A percentile compares a stretch with the other conserved stretches of the same genome.
These are phyloP conservation scores for Akanthomyces dipterigenus DNA, from an alignment of 2,329 filamentous ascomycete species.

Conservation along the genomic window DNA sequence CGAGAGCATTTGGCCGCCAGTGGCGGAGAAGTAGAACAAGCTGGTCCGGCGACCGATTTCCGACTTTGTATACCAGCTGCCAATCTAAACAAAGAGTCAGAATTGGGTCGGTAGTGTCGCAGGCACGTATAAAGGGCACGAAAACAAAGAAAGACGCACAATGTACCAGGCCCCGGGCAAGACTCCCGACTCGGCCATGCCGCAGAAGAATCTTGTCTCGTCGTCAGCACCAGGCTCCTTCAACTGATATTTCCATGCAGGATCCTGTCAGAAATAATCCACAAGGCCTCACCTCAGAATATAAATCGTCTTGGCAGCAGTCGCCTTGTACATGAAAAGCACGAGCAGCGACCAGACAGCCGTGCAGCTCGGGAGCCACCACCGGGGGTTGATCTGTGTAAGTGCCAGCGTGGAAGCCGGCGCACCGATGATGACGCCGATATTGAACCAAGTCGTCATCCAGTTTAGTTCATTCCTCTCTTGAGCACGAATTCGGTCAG, in stretches of 20 bases:
- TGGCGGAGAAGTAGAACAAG: constrained; percentile 50
- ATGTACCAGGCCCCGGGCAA: not conserved
- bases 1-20: constrained; percentile 35
- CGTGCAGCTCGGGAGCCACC: constrained; percentile 33
- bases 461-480: constrained; percentile 24
- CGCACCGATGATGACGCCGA: constrained; percentile 39
- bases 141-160: not conserved
- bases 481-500: not conserved
- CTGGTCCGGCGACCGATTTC: constrained; percentile 51
- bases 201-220: not conserved
- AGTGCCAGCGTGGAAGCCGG: constrained; percentile 37
- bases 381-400: constrained; percentile 35
- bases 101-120: too few relatives aligned
- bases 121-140: too few relatives aligned
- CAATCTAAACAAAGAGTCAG: constrained; percentile 28
- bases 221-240: not conserved
- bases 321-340: constrained; percentile 32
- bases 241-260: not conserved
- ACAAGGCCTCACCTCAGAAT: constrained; percentile 25
- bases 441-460: constrained; percentile 40
- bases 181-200: not conserved
- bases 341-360: constrained; percentile 33
- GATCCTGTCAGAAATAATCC: too few relatives aligned
- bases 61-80: constrained; percentile 51
- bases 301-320: constrained; percentile 32